Percentiles rank a stretch among this genome's conserved stretches.
Evolutionary conservation across 1,284 basidiomycete genomes (phyloP).

Genomic region (Rhodotorula mucilaginosa): DNA sequence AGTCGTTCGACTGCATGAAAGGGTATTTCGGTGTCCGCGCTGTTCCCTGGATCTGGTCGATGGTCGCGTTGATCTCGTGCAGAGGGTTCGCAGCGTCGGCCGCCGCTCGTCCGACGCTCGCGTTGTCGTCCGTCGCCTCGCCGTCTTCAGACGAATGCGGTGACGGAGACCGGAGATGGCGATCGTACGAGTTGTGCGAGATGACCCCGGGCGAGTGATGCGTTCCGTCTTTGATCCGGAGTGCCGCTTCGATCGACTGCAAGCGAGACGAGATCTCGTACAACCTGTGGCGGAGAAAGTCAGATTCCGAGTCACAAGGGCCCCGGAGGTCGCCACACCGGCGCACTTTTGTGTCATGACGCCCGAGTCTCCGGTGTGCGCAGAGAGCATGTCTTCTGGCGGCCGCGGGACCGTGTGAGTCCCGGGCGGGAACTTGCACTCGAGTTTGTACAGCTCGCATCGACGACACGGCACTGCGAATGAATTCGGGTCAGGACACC

Average conservation of each 20-base stretch:
- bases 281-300: conserved; percentile 7
- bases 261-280: conserved; percentile 36
- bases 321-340: rapidly evolving
- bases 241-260: conserved; percentile 38
- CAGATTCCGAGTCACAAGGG: background rate
- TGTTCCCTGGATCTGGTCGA: conserved; percentile 25
- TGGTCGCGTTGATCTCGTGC: conserved; percentile 29
- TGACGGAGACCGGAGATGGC: conserved; percentile 6
- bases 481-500: background rate
- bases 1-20: conserved; percentile 22
- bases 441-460: conserved; percentile 39
- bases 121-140: conserved; percentile 19
- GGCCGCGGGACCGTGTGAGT: conserved; percentile 25
- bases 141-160: conserved; percentile 30
- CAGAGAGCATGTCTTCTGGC: background rate
- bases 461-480: conserved; percentile 36
- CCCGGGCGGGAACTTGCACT: conserved; percentile 38
- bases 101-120: conserved; percentile 4
- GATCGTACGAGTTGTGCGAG: conserved; percentile 8
- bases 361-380: background rate
- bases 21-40: conserved; percentile 5
- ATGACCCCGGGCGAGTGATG: conserved; percentile 2
- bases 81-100: conserved; percentile 29
- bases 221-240: conserved; percentile 15
- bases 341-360: conserved; percentile 27